These are phyloP conservation scores for Chenopodium suecicum DNA, from an alignment of 148 eudicot genomes.

Conservation along the genomic window DNA sequence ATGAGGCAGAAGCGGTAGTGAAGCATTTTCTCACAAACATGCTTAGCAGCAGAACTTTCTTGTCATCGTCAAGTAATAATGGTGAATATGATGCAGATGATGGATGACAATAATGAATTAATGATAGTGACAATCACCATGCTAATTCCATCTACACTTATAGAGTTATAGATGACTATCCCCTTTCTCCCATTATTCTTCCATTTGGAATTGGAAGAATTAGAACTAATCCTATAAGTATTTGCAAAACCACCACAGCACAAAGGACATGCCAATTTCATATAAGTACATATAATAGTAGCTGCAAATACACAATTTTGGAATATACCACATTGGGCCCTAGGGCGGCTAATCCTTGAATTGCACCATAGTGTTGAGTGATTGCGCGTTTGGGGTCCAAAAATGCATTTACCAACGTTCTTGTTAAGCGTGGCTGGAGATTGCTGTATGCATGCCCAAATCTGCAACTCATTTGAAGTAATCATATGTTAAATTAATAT, in stretches of 20 bases:
- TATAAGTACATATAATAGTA: neutral
- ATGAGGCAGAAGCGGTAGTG: neutral
- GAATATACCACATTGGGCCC: slow-evolving; percentile 68
- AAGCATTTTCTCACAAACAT: neutral
- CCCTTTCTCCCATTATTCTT: neutral
- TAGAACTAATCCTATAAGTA: no score
- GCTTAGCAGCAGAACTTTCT: neutral
- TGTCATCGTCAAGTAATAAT: neutral
- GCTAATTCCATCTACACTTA: neutral
- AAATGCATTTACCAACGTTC: slow-evolving; percentile 65
- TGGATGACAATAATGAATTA: neutral
- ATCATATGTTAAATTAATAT: neutral
- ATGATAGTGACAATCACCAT: neutral
- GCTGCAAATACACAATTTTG: neutral
- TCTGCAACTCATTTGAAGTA: slow-evolving; percentile 33
- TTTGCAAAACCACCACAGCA: neutral
- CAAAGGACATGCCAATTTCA: neutral
- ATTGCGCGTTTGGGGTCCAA: slow-evolving; percentile 71
- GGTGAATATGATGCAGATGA: neutral
- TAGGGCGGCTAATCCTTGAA: slow-evolving; percentile 76
- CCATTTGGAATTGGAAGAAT: neutral
- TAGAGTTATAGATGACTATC: neutral
- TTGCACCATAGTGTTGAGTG: slow-evolving; percentile 84
- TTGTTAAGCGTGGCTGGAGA: slow-evolving; percentile 76
- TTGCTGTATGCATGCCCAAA: slow-evolving; percentile 65